Evolutionary conservation across 768 basidiomycete species (phyloP).

Genomic region (Pholiota molesta): DNA sequence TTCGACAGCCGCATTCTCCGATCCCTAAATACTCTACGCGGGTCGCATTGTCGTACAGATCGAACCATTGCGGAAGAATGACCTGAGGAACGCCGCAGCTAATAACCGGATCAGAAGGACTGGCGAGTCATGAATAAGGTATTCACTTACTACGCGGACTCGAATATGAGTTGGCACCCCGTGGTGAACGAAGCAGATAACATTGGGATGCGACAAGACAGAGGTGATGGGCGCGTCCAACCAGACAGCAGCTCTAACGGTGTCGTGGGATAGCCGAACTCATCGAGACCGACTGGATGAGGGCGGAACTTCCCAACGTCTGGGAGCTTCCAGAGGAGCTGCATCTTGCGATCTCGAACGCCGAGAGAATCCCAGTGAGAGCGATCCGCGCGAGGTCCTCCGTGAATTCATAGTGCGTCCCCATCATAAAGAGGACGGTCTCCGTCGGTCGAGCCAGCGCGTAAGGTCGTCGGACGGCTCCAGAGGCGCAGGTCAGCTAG

Average conservation of each 20-base stretch:
- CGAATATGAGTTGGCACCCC: constrained; percentile 8
- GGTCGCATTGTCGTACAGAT: constrained; percentile 3
- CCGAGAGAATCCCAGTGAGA: not conserved
- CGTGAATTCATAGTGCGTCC: constrained; percentile 1
- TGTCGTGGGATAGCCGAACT: not conserved
- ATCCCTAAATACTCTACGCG: constrained; percentile 5
- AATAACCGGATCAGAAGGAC: not conserved
- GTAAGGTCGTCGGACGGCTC: not conserved
- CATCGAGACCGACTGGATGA: not conserved
- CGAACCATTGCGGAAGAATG: constrained; percentile 5
- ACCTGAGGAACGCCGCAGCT: constrained; percentile 4
- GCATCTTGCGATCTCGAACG: not conserved
- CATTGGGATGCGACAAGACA: not conserved
- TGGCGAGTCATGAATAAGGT: not conserved
- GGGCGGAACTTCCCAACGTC: not conserved
- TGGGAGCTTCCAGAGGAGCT: constrained; percentile 8
- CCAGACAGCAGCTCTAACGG: not conserved
- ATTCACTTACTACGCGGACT: constrained; percentile 2
- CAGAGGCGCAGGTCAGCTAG: not conserved
- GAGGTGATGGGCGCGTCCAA: not conserved
- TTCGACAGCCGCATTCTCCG: not conserved
- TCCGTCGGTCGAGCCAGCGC: not conserved
- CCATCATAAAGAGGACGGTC: constrained; percentile 4
- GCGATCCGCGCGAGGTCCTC: not conserved
- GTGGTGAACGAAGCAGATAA: constrained; percentile 2